Percentiles rank a stretch among this genome's conserved stretches.
Conservation (phyloP, 2,329 filamentous ascomycete genomes). For the Scytalidium sp. region DNA sequence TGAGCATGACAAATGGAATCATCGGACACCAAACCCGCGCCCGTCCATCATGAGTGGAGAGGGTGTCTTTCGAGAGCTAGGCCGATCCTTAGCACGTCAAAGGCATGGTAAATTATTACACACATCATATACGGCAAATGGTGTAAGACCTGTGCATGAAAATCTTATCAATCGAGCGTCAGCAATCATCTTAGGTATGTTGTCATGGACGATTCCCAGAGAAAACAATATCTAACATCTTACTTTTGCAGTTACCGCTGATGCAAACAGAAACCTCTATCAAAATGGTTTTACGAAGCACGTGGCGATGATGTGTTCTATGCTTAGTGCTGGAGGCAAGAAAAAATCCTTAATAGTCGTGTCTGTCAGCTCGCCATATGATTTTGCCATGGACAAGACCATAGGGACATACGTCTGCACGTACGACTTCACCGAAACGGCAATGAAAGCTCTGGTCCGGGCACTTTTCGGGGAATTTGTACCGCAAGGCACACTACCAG, state of each 20-base stretch:
- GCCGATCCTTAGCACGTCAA: conserved; percentile 80
- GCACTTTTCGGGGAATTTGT: conserved; percentile 75
- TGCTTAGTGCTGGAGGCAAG: conserved; percentile 71
- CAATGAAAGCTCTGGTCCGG: conserved; percentile 78
- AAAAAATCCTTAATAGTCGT: conserved; percentile 90
- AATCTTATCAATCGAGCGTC: conserved; percentile 86
- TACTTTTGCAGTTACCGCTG: conserved; percentile 75
- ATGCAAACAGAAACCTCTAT: conserved; percentile 91
- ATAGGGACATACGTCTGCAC: conserved; percentile 94
- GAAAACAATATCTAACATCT: not conserved
- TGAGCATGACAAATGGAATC: conserved; percentile 53
- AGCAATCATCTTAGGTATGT: conserved; percentile 60
- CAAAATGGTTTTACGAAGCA: conserved; percentile 95
- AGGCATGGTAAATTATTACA: conserved; percentile 84
- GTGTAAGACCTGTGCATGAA: conserved; percentile 88
- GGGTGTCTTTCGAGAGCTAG: conserved; percentile 86
- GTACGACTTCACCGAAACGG: conserved; percentile 93
- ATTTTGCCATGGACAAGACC: conserved; percentile 88
- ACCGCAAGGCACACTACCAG: conserved; percentile 58
- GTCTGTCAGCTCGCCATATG: conserved; percentile 91
- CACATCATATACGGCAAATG: conserved; percentile 93
- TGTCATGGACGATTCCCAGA: not conserved
- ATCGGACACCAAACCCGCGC: conserved; percentile 31
- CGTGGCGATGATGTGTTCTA: conserved; percentile 90
- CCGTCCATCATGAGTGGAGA: conserved; percentile 83